Evolutionary conservation across 768 basidiomycete species (phyloP), one percentile per base, ranked within the genome.

Genomic region (Suillus sp.): DNA sequence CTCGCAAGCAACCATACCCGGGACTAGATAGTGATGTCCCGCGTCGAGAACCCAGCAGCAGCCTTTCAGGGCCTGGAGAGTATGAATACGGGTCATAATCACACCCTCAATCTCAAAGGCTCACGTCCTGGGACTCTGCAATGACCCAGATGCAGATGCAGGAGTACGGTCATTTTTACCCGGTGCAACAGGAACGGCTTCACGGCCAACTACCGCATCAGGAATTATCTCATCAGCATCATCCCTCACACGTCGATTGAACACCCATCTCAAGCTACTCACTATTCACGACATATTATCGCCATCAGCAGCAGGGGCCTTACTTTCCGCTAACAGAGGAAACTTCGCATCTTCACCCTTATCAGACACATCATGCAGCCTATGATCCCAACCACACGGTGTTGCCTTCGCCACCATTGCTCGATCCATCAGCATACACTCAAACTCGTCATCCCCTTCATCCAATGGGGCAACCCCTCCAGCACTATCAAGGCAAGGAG

Each of bases 81-180:
- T 86, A 89, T 80, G 88, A 89, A 61, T 89, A 90, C 77, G 90
- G 86, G 27, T 72, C 82, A 66, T 89, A 90, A 68, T 91, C 89
- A 70, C 82, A 91, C 70, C 91, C 91, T 66, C 86, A 89, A 71
- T 90, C 88, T 78, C 83, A 91, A 69, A 79, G 91, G 65, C 86
- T 93, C 84, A 83, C 76, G 88, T 93, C 83, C 84, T 92, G 90
- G 91, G 93, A 69, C 88, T 93, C 83, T 92, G 91, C 84, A 91
- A 92, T 83, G 89, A 90, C 80, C 73, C 80, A 73, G 77, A 68
- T n/a, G n/a, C n/a, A n/a, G n/a, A n/a, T n/a, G n/a, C n/a, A n/a
- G n/a, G n/a, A n/a, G n/a, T n/a, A n/a, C n/a, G n/a, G n/a, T n/a
- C n/a, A n/a, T n/a, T n/a, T n/a, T n/a, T n/a, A n/a, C n/a, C n/a